Evolutionary conservation across 345 rosid species (phyloP), one percentile per base, ranked within the genome.

Genomic region (Eucalyptus decipiens): DNA sequence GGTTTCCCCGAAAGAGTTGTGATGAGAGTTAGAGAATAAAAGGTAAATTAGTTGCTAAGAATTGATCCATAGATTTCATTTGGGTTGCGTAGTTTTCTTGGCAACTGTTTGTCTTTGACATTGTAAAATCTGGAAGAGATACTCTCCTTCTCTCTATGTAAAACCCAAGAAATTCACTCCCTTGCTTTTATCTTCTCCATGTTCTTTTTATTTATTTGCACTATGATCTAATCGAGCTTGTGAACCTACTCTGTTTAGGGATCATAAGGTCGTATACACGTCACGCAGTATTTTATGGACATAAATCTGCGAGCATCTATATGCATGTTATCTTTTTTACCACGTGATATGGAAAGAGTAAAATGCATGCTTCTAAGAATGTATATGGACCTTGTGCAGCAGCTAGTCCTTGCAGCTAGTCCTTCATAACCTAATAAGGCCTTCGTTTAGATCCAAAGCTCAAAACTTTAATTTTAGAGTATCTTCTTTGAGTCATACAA

Each of bases 1-100:
- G 93, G 92, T 90, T 92, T 80, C 91, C 86, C 40, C 88, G 91
- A 93, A 92, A 6, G 47, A 76, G 47, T 76, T 76, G 85, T 40
- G 47, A 23, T 45, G 42, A 86, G 60, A 86, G 15, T n/a, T 32
- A 51, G 45, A 52, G 30, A 47, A 50, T 18, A 86, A 86, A 86
- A 56, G 4, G 45, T 18, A 56, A 87, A 89, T 90, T 89, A 92
- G 34, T 80, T 11, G 32, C 40, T 72, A n/a, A 72, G 65, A 89
- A 69, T 80, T 87, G 45, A 34, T 56, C 28, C 86, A 40, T 88
- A 28, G 45, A 40, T 86, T 51, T 51, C 62, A 50, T 32, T n/a
- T 52, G 45, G 37, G 45, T 23, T 21, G 42, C 54, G 50, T 19
- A 37, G 56, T 51, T 50, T 86, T 52, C 62, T 58, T 49, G 90